Conservation (phyloP, 169 alveolate genomes). For the Cyclospora cayetanensis region DNA sequence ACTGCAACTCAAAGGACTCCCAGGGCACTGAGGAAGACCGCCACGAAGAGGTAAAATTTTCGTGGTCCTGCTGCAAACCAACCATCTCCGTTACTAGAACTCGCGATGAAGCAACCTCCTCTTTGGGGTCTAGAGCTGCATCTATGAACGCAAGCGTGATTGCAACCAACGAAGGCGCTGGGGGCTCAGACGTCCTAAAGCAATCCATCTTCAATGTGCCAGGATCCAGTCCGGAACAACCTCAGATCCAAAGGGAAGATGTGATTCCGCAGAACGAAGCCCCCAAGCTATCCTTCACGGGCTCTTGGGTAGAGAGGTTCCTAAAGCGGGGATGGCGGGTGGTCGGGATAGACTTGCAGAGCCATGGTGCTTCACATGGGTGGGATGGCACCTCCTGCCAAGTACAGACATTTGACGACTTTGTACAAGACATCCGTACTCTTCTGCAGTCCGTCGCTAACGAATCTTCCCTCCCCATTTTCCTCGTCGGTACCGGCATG, state of each 20-base stretch:
- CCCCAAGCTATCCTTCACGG: not conserved
- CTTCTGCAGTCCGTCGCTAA: slow-evolving; percentile 17
- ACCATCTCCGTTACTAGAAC: not conserved
- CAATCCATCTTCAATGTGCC: too few relatives aligned
- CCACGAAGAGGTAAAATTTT: not conserved
- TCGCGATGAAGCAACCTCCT: too few relatives aligned
- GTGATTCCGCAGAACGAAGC: too few relatives aligned
- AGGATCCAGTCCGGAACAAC: too few relatives aligned
- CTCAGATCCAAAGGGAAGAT: too few relatives aligned
- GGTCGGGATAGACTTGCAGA: slow-evolving; percentile 3
- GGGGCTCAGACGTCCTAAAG: too few relatives aligned
- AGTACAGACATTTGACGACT: not conserved
- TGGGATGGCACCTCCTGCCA: not conserved
- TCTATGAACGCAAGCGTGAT: too few relatives aligned
- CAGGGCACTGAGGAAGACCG: too few relatives aligned
- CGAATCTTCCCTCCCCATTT: slow-evolving; percentile 13
- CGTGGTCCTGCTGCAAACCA: slow-evolving; percentile 16
- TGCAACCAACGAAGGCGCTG: too few relatives aligned
- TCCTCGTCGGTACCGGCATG: not conserved
- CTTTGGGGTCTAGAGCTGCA: too few relatives aligned
- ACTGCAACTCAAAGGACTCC: too few relatives aligned
- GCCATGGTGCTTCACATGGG: not conserved
- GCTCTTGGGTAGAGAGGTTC: slow-evolving; percentile 28
- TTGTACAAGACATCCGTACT: not conserved
- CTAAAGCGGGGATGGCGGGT: not conserved